phyloP scores from a whole-genome alignment of 2,329 filamentous ascomycete species.

The Ambrosiella xylebori region DNA sequence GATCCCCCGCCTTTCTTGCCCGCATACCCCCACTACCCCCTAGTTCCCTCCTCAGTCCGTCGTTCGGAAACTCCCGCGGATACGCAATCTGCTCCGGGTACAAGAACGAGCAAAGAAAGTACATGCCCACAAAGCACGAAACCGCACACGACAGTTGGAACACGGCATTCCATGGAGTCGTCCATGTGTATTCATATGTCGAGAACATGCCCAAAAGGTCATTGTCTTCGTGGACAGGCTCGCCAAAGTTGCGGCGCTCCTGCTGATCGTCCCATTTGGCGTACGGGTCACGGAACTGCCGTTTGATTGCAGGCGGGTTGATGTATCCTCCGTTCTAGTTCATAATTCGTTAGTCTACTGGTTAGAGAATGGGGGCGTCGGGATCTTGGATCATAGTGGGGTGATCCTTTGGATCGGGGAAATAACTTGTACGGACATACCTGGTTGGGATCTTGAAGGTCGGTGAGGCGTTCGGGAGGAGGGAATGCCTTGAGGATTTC shows the following conservation, averaged over 20 bases:
- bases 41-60: slow-evolving; percentile 56
- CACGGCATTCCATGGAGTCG: slow-evolving; percentile 50
- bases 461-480: slow-evolving; percentile 29
- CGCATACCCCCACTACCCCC: slow-evolving; percentile 49
- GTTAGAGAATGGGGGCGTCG: too few relatives aligned
- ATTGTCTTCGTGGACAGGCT: slow-evolving; percentile 92
- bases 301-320: slow-evolving; percentile 65
- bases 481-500: slow-evolving; percentile 36
- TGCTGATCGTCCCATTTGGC: slow-evolving; percentile 95
- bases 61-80: slow-evolving; percentile 49
- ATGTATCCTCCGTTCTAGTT: slow-evolving; percentile 66
- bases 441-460: slow-evolving; percentile 49
- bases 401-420: too few relatives aligned
- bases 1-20: slow-evolving; percentile 43
- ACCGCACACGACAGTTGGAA: slow-evolving; percentile 54
- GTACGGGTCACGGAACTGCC: slow-evolving; percentile 82
- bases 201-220: slow-evolving; percentile 84
- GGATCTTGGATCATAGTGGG: too few relatives aligned
- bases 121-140: slow-evolving; percentile 34
- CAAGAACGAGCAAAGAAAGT: slow-evolving; percentile 41
- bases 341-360: neutral
- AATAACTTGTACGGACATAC: slow-evolving; percentile 26
- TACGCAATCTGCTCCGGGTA: slow-evolving; percentile 58
- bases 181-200: slow-evolving; percentile 75
- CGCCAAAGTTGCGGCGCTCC: slow-evolving; percentile 90